Evolutionary conservation across 2,329 filamentous ascomycete species (phyloP), one percentile per base, ranked within the genome.

Genomic region (Aspergillus flavus): DNA sequence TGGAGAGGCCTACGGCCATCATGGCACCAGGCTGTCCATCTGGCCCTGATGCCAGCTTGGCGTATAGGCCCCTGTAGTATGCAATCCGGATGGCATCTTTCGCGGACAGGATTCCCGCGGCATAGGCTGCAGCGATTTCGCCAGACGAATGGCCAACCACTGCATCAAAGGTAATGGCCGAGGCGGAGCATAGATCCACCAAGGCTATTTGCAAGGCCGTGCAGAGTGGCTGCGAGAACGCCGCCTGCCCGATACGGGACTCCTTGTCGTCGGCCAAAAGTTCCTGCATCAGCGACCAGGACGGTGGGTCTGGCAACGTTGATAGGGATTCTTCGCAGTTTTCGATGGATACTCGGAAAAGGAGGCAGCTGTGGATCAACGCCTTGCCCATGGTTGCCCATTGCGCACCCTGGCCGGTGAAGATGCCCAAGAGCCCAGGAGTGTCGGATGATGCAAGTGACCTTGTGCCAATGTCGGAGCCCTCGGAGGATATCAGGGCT

Each of bases 341-440:
- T 71, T 65, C 52, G 26, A 70, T 61, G 45, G 21, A 23, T 26
- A 28, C 9, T 26, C 45, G 45, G 45, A 48, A 26, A 16, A 48
- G n/a, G 21, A n/a, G 45, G 21, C 45, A 21, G n/a, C 21, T 26
- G 45, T 9, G 19, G 21, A 81, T 52, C 0, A 82, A 70, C 30
- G 78, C 75, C 23, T 73, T 72, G 19, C 78, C 79, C 79, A 82
- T 82, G 6, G 74, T 72, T 0, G 66, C 59, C 77, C 78, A 81
- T 55, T 81, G 80, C 4, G 78, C 79, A 39, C 80, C 80, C 55
- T 82, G 80, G 2, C 80, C 79, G 0, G 79, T 79, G 63, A 81
- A 81, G 21, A 48, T 26, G 3, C 41, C 41, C 14, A 43, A n/a
- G 19, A 43, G 14, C 41, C 16, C 16, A 19, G 45, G 45, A 48